phyloP scores from a whole-genome alignment of 2,329 filamentous ascomycete species.

The Colletotrichum higginsianum region DNA sequence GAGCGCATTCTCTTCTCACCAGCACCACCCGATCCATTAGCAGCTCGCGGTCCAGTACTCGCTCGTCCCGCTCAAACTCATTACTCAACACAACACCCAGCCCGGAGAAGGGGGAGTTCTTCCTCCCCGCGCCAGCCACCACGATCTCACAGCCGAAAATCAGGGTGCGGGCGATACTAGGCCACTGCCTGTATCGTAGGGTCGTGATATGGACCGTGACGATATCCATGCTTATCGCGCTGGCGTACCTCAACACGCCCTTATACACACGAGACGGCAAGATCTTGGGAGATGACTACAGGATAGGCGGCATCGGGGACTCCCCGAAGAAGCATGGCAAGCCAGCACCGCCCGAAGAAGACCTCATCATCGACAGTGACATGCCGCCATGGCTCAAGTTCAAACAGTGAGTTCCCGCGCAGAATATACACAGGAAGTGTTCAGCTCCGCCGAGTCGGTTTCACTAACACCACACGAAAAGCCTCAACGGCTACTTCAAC shows the following conservation, averaged over 20 bases:
- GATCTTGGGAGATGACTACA: constrained; percentile 43
- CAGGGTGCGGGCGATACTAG: constrained; percentile 62
- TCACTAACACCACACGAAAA: constrained; percentile 53
- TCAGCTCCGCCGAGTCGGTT: too few relatives aligned
- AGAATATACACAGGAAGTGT: too few relatives aligned
- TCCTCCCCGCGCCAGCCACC: constrained; percentile 38
- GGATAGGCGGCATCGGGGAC: constrained; percentile 35
- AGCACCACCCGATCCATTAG: constrained; percentile 41
- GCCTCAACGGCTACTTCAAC: constrained; percentile 85
- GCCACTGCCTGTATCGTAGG: constrained; percentile 67
- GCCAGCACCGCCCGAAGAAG: constrained; percentile 57
- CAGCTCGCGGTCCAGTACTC: constrained; percentile 41
- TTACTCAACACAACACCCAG: constrained; percentile 26
- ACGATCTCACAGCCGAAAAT: constrained; percentile 51
- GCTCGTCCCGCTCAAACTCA: constrained; percentile 43
- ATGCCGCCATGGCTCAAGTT: constrained; percentile 59
- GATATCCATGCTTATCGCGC: constrained; percentile 57
- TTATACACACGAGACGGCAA: constrained; percentile 44
- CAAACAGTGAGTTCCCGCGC: constrained; percentile 56
- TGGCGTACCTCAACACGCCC: constrained; percentile 57
- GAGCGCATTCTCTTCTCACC: constrained; percentile 42
- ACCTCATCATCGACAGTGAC: constrained; percentile 47
- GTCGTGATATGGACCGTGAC: constrained; percentile 66
- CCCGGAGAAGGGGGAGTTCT: constrained; percentile 41
- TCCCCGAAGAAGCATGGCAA: constrained; percentile 36